Evolutionary conservation across 2,329 filamentous ascomycete species (phyloP), one percentile per base, ranked within the genome.

Genomic region (Aspergillus amoenus): DNA sequence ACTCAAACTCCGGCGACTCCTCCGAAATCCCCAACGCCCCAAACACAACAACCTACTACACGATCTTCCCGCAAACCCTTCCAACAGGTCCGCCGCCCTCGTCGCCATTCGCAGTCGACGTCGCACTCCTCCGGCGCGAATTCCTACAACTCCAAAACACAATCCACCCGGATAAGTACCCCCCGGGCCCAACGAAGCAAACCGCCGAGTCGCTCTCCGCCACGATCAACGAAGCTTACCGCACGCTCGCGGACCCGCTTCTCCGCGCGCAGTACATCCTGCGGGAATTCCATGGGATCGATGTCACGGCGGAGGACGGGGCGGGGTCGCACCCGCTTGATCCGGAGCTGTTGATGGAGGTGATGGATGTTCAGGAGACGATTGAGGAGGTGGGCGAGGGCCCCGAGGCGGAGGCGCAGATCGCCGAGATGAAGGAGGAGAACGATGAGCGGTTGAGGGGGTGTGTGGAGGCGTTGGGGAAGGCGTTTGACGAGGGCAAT

Each of bases 141-240:
- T 97, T 96, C 77, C 85, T 97, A 13, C 84, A 85, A 59, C 83
- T 97, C 1, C 94, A 99, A 76, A 84, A 64, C 61, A 68, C 62
- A 65, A 77, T 71, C 56, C 84, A 64, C 62, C 81, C 64, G 41
- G 80, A 72, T 68, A 80, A 73, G 80, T 88, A 76, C 65, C 77
- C 66, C 68, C 58, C 69, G 4, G 72, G 72, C 3, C 62, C 76
- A 4, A 69, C 77, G 39, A 86, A 86, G 66, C 76, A 78, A 41
- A 78, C 82, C 47, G 91, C 92, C 18, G 90, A 95, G 73, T 89
- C 86, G 0, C 79, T 87, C n/a, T 94, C 89, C 9, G 84, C 91
- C 7, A 83, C 85, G 24, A 93, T 97, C 73, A 97, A 97, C 80
- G 88, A 92, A 64, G 94, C 94, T 0, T 97, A 95, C 81, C 88